These are phyloP conservation scores for Trypanosoma theileri DNA, from an alignment of 208 protist species.

Conservation along the genomic window DNA sequence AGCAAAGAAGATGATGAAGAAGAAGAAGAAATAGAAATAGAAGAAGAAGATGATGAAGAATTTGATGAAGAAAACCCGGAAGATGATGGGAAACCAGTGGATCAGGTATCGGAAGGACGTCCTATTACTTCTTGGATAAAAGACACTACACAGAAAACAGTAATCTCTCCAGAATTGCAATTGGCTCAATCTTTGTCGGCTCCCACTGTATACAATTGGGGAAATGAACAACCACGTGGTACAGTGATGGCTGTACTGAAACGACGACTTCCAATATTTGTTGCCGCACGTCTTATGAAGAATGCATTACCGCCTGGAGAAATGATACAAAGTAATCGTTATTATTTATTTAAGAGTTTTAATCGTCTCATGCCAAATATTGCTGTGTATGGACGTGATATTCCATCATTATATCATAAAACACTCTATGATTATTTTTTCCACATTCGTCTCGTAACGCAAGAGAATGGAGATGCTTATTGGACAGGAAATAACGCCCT, in stretches of 20 bases:
- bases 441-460: constrained; percentile 35
- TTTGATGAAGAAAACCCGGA: too few relatives aligned
- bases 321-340: constrained; percentile 37
- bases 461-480: constrained; percentile 6
- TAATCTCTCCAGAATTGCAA: constrained; percentile 21
- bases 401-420: constrained; percentile 38
- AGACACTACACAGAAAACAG: constrained; percentile 17
- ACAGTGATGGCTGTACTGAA: constrained; percentile 49
- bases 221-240: constrained; percentile 39
- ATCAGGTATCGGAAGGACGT: constrained; percentile 51
- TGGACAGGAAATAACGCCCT: constrained; percentile 16
- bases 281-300: constrained; percentile 40
- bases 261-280: constrained; percentile 37
- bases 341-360: constrained; percentile 69
- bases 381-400: constrained; percentile 58
- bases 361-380: constrained; percentile 63
- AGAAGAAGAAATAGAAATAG: constrained; percentile 5
- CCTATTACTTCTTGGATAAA: constrained; percentile 34
- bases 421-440: constrained; percentile 46
- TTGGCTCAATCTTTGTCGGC: constrained; percentile 35
- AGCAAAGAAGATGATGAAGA: constrained; percentile 1
- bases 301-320: constrained; percentile 36
- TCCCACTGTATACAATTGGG: constrained; percentile 29
- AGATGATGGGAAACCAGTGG: too few relatives aligned
- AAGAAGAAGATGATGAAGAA: constrained; percentile 24